Evolutionary conservation across 345 rosid genomes (phyloP), one percentile per base, ranked within the genome.

Genomic region (Arabidopsis suecica): DNA sequence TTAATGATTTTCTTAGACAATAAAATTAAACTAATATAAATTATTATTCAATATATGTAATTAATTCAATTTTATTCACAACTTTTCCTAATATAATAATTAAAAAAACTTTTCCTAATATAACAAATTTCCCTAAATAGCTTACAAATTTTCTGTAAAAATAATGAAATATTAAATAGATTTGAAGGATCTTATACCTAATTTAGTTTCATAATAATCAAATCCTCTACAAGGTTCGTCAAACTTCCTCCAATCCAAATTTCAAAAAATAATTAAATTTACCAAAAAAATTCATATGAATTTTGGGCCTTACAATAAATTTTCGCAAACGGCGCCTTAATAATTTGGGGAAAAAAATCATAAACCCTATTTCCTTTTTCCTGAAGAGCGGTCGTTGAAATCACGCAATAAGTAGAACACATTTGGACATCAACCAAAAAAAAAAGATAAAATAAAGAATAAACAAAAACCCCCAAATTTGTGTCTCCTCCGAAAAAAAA

Each of bases 401-500:
- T 47, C 65, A 70, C 71, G 71, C 71, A 11, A 66, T 13, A 28
- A 28, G 32, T 28, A 28, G 8, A 14, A 5, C n/a, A 12, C 54
- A 18, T 61, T 30, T 40, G 28, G 48, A 68, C 47, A 37, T 4
- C 42, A 7, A 5, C 2, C 20, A 66, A 50, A 18, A 30, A 2
- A 3, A 7, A 7, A 20, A 1, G 8, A 25, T 9, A 2, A 42
- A 36, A 13, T 0, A 36, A 45, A 11, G 9, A 3, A 30, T 30
- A 70, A 32, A 20, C 4, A n/a, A 61, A 50, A 38, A 25, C 13
- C 71, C 54, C 73, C 12, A 71, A 77, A 49, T 40, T 48, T 16
- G 30, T 22, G 14, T 37, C 44, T 33, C 63, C 11, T 53, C 55
- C 53, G 45, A 71, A 44, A 61, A 74, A 79, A 61, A 69, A 74